Base-by-base conservation (phyloP, 2,329 filamentous ascomycete species). In the Sarocladium brachiariae region DNA sequence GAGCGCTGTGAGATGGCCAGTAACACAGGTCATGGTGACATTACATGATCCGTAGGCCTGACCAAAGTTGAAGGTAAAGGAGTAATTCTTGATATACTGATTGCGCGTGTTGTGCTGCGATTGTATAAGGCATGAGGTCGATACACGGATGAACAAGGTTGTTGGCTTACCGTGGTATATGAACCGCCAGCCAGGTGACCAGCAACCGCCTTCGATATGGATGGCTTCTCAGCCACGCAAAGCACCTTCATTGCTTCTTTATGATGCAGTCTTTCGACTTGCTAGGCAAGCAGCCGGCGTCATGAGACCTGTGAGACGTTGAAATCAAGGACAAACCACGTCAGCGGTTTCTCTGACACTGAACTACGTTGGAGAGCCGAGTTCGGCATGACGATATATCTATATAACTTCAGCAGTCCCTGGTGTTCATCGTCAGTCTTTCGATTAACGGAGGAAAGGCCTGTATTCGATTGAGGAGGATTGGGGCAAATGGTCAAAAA, bases 151-250 rank as follows among this genome's bases (percentile, higher is more conserved):
- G 11, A 48, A 18, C 2, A 49, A 14, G n/a, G n/a, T n/a, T n/a
- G n/a, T n/a, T n/a, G 41, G 71, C 84, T 67, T 69, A 95, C 89
- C 50, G 81, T 84, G 65, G 81, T 78, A 52, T 84, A 75, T 16
- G 73, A 72, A 45, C 89, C 88, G 47, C 93, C 92, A 27, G 87
- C 87, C 24, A 99, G 78, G 73, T 97, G 92, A 52, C 83, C 81
- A 34, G 93, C 89, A 47, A 99, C 92, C 33, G 92, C 90, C 69
- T 93, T 96, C 52, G 93, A 89, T 55, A 99, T 96, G 37, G 92
- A 95, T 31, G 90, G 90, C 76, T 99, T 80, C 58, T 80, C 77
- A 37, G 77, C 76, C 59, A 80, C 76, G 56, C 76, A 80, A 11
- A 80, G 65, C 34, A 80, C 70, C 59, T 65, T 77, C 69, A 80